phyloP scores from a whole-genome alignment of 148 eudicot species.

The Cornus controversa region DNA sequence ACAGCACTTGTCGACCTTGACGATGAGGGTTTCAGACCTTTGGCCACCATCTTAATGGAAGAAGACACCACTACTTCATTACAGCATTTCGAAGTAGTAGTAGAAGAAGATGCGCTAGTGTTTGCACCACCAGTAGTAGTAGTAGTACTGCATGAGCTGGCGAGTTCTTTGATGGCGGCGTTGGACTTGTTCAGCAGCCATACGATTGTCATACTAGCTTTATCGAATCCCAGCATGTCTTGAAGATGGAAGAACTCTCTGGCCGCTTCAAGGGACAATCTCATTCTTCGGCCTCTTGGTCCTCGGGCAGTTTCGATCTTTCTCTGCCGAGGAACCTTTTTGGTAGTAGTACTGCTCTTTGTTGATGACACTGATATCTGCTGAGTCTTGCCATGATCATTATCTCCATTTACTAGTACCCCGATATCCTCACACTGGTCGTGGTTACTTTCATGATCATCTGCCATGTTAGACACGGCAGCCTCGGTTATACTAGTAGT shows the following conservation, averaged over 20 bases:
- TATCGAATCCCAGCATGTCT: constrained; percentile 35
- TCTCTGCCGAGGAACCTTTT: constrained; percentile 17
- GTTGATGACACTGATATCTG: too few species aligned
- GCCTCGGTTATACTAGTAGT: too few species aligned
- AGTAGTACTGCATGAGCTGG: background rate
- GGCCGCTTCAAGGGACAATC: constrained; percentile 32
- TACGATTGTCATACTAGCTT: constrained; percentile 36
- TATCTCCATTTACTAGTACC: too few species aligned
- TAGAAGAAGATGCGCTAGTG: background rate
- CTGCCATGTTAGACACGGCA: too few species aligned
- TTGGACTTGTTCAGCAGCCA: constrained; percentile 36
- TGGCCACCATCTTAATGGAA: too few species aligned
- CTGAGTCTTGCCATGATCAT: too few species aligned
- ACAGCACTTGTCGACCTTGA: too few species aligned
- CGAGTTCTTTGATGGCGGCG: constrained; percentile 24
- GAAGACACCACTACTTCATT: too few species aligned
- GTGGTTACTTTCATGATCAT: too few species aligned
- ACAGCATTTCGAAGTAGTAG: background rate
- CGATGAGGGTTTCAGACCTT: too few species aligned
- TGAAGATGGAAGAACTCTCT: constrained; percentile 35
- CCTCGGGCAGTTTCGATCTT: constrained; percentile 35
- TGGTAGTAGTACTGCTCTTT: too few species aligned
- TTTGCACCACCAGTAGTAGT: background rate
- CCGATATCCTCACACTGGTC: too few species aligned
- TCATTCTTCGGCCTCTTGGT: constrained; percentile 33